Evolutionary conservation across 2,329 filamentous ascomycete species (phyloP), one percentile per base, ranked within the genome.

Genomic region (Pyrenophora teres): DNA sequence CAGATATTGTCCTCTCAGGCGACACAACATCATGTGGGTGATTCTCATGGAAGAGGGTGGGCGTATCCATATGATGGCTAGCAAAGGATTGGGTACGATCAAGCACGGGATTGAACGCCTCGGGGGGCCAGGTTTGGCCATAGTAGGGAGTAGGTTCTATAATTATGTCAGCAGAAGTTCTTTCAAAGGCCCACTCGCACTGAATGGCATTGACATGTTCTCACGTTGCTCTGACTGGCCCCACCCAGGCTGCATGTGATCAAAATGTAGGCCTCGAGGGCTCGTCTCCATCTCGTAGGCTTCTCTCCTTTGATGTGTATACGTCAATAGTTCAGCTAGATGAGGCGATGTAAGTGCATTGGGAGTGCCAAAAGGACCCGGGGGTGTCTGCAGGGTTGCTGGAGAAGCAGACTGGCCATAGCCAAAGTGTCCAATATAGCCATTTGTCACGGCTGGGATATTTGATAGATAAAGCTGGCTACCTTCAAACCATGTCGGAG

Each of bases 401-500:
- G 43, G 40, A 30, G 44, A 45, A 12, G 36, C 25, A 13, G 40
- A 25, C 8, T 37, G 9, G 27, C 15, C 37, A 40, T 35, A 40
- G 7, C 13, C 18, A 2, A 36, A 4, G 3, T 23, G 8, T 4
- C 31, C 37, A 16, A 41, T 35, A 25, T 50, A 49, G 10, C 19
- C 40, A 30, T 27, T 33, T 8, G 38, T 21, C 3, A 25, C 36
- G 2, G 16, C 31, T 6, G 40, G 35, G 32, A 15, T 23, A 16
- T 23, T 18, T 10, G 40, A 16, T 15, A 19, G 19, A 7, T 46
- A 35, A n/a, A 19, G 8, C 6, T 51, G 52, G 27, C 41, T 21
- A 16, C 38, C 16, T 8, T 52, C 9, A 21, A 48, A 38, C 62
- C 64, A 65, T 2, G 50, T 44, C 2, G 56, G 39, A 16, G 56